Percentiles rank a stretch among this genome's conserved stretches.
phyloP scores from a whole-genome alignment of 2,329 filamentous ascomycete genomes.

The Colletotrichum endophyticum region DNA sequence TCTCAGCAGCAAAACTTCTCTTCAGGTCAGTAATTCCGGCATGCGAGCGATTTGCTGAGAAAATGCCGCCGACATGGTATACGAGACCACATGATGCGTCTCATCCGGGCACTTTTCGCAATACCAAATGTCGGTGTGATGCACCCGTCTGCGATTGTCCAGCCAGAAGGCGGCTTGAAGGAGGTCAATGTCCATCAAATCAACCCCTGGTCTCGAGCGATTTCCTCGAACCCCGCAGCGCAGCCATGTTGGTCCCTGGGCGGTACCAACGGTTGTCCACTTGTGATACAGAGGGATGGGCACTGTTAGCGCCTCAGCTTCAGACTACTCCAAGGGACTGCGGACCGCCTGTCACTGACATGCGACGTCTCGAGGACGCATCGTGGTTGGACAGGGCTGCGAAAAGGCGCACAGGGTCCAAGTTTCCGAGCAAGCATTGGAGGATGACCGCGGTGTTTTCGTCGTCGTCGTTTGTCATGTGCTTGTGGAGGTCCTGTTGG shows the following conservation, averaged over 20 bases:
- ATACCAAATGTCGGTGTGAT: slow-evolving; percentile 21
- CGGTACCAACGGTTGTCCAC: not conserved
- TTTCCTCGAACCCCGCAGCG: slow-evolving; percentile 1
- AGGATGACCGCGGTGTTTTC: not conserved
- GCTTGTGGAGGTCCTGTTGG: not conserved
- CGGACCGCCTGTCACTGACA: not conserved
- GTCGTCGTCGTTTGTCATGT: not conserved
- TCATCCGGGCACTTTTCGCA: not conserved
- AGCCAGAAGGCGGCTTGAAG: not conserved
- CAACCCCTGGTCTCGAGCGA: not conserved
- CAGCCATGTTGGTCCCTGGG: not conserved
- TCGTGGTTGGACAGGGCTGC: not conserved
- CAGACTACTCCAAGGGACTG: not conserved
- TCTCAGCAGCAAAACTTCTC: not conserved
- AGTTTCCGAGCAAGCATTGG: not conserved
- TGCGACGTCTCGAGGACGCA: not conserved
- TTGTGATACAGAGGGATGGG: not conserved
- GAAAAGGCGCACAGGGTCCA: not conserved
- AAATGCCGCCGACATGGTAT: not conserved
- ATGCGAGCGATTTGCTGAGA: not conserved
- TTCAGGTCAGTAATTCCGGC: not conserved
- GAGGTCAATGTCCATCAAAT: not conserved
- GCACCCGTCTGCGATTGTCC: not conserved
- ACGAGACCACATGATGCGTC: slow-evolving; percentile 7
- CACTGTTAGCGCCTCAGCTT: not conserved